A percentile compares a stretch with the other conserved stretches of the same genome.
Conservation (phyloP, 805 yeast species). For the Wickerhamomyces ciferrii region DNA sequence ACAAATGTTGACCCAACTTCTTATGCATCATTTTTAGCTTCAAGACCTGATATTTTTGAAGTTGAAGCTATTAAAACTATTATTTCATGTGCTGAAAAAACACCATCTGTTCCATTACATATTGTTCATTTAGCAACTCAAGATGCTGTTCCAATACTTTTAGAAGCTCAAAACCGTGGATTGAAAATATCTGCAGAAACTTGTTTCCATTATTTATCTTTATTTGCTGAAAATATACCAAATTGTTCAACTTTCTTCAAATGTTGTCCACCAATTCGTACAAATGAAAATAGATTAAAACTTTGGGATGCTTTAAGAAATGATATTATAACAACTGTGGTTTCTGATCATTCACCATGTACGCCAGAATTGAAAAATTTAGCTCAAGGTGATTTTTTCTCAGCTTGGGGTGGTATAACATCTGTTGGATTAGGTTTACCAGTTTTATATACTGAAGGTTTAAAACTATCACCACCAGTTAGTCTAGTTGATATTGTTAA, state of each 20-base stretch:
- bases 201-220: constrained; percentile 85
- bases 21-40: constrained; percentile 35
- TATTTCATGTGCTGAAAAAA: constrained; percentile 50
- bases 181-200: constrained; percentile 83
- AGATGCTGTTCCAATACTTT: constrained; percentile 71
- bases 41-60: constrained; percentile 87
- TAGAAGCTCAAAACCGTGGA: constrained; percentile 52
- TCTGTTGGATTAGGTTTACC: constrained; percentile 91
- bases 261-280: constrained; percentile 93
- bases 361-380: constrained; percentile 85
- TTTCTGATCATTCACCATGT: constrained; percentile 95
- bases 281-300: constrained; percentile 60
- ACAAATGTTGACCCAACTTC: constrained; percentile 23
- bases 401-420: constrained; percentile 96
- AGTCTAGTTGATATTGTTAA: constrained; percentile 55
- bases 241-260: constrained; percentile 78
- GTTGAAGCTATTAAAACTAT: constrained; percentile 76
- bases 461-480: constrained; percentile 45
- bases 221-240: constrained; percentile 73
- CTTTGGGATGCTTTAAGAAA: constrained; percentile 76
- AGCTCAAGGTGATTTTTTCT: constrained; percentile 78
- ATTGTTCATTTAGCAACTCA: constrained; percentile 88
- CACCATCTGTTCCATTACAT: constrained; percentile 68
- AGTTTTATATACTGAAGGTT: constrained; percentile 71
- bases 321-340: constrained; percentile 74